Evolutionary conservation across 768 basidiomycete species (phyloP), one percentile per base, ranked within the genome.

Genomic region (Leccinum uliginosum): DNA sequence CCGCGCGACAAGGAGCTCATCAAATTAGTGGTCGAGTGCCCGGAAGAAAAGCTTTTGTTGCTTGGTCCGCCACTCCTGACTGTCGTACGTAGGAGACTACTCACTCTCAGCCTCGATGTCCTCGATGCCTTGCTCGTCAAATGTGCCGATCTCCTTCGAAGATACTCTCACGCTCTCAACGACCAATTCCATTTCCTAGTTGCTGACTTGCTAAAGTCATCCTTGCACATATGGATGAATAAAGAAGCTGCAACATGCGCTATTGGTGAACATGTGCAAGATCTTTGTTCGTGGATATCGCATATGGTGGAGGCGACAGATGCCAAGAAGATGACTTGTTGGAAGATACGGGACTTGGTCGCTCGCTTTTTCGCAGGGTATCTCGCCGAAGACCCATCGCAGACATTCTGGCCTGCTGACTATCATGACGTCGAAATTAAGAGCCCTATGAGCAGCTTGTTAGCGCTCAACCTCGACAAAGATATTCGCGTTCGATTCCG

Each of bases 401-500:
- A 85, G 57, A 56, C 62, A 19, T 68, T 78, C 35, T 87, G 88
- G 87, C 62, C 66, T 38, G 40, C 51, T 26, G 59, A 58, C 14
- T 62, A 66, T 43, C 59, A 71, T 21, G 73, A 74, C 0, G 58
- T 67, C 12, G 61, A 62, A 12, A 58, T 70, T n/a, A 57, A 61
- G 15, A 62, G 76, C 58, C 81, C 86, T 12, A 65, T 77, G 53
- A 58, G 61, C 62, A 66, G 84, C 30, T 75, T 91, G 32, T 81
- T 82, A 11, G 67, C 67, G 26, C 62, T 91, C 62, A 79, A 78
- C 21, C 65, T 71, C n/a, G 90, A 98, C 69, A 71, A 75, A 40
- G 95, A 98, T 66, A 83, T 89, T 19, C 83, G 93, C 30, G 88
- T 97, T 47, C 84, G 96, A 15, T 89, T 93, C 66, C 85, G 90